Base-by-base conservation (phyloP, 768 basidiomycete genomes). In the Asterophora lycoperdoides region DNA sequence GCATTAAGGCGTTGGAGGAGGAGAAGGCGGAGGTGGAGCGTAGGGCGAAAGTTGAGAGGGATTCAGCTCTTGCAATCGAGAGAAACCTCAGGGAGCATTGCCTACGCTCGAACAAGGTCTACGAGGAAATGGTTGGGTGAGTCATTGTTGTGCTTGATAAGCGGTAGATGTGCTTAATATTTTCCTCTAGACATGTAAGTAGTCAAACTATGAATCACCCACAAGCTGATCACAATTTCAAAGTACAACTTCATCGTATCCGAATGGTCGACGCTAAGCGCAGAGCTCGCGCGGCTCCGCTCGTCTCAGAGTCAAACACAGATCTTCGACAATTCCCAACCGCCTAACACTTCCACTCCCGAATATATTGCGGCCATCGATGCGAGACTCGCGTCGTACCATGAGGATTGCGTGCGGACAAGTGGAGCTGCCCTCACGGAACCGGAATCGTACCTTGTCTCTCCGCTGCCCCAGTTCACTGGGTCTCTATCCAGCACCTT, bases 1-100 rank as follows among this genome's bases (percentile, higher is more conserved):
- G 73, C 47, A 54, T 68, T 26, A 59, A 60, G 14, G 65, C 68
- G 18, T 53, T 69, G 49, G 52, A 57, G 45, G 54, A 51, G 8
- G 72, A 77, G 57, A 69, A 68, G 49, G 61, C 55, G 14, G 68
- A 68, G 9, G 57, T 71, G 26, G 59, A 65, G 36, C 58, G 54
- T 37, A 72, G 71, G 59, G 66, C 74, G 36, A 67, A 73, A 26
- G 72, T 74, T 40, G 83, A 83, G 60, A 74, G 69, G 54, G 75
- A 82, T 18, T 70, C 71, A 2, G 74, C 80, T 7, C 61, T 76
- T 36, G 70, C 68, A 8, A 69, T 77, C 30, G 80, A 83, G 68
- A 73, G 62, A 47, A 77, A 66, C 56, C 67, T 86, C 53, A 71
- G 77, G 52, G 75, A 78, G 26, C 78, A 79, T 56, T 76, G 74